Evolutionary conservation across 148 eudicot genomes (phyloP), one percentile per base, ranked within the genome.

Genomic region (Cornus suecica): DNA sequence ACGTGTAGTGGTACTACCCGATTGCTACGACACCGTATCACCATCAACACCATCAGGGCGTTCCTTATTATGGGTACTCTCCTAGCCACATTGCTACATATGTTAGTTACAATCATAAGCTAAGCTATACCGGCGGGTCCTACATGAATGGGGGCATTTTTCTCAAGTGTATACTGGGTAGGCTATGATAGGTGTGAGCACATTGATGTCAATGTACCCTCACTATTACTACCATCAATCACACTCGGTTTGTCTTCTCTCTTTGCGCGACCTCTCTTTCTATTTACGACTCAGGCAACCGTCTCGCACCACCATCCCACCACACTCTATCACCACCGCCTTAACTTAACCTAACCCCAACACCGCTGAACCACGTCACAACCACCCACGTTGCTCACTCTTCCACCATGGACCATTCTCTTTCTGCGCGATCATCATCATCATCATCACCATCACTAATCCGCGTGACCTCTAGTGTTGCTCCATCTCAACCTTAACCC

Each of bases 1-100:
- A 87, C 71, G 84, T 90, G 85, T 94, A 87, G 68, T 92, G 97
- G 97, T 92, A 86, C 60, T 90, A 87, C 62, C 89, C 88, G 8
- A 80, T 81, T 14, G 71, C 77, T 5, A 78, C 85, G 13, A 79
- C 88, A 7, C 83, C 90, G 27, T 86, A 63, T 41, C 92, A 88
- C 69, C 92, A 84, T 56, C 87, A 85, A 5, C 89, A 82, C 48
- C 90, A 81, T 62, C 94, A 90, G 32, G 80, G 87, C 25, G 77
- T 86, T 76, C 92, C 94, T 64, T 81, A 84, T 69, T 92, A 88
- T 65, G 97, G 97, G 80, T 88, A 85, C 73, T 80, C 91, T n/a
- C 92, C 92, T 5, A 77, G 92, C 62, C 89, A 90, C 73, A 74
- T 87, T 84, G 87, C 92, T 25, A 48, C 94, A 22, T 86, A 90